Base-by-base conservation (phyloP, 2,329 filamentous ascomycete genomes). In the Ascochyta lentis region DNA sequence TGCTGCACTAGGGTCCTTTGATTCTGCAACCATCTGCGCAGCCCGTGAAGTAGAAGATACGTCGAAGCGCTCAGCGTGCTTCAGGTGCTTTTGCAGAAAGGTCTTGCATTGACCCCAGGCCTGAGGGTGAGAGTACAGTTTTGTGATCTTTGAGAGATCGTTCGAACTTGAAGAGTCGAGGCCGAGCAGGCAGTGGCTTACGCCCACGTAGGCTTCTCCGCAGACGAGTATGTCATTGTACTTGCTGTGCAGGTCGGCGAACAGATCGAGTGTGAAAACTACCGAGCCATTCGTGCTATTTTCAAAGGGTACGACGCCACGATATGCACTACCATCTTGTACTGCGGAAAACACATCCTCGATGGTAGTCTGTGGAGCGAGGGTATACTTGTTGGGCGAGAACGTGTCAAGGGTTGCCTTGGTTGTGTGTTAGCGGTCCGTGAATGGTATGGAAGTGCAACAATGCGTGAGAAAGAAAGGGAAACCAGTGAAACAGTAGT, bases 281-380 rank as follows among this genome's bases (percentile, higher is more conserved):
- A 99, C 95, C 50, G 89, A 89, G 69, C 95, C 95, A 76, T 98
- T 96, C 72, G 91, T 94, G 37, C 91, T 96, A 80, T 99, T 99
- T 74, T 98, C 94, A 76, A 96, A 93, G 6, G 95, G 95, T 1
- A 97, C 90, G 29, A 98, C 90, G 64, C 93, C 95, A 53, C 88
- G 88, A 48, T 83, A 77, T 0, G 85, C 86, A 40, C 79, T 72
- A 54, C 85, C 83, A 34, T 82, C 80, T 69, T 96, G 91, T 6
- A 96, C 89, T 15, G 87, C 83, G 46, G 87, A 81, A 75, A 97
- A 96, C 66, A 96, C 87, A 71, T 95, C 91, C 64, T 77, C 75
- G 65, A 85, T 84, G 47, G 77, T 79, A 27, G 69, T 66, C 48
- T 76, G 73, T 4, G 82, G 77, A 1, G 67, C 59, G 41, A 83